Conservation (phyloP, 2,329 filamentous ascomycete genomes). For the Monosporascus sp. region DNA sequence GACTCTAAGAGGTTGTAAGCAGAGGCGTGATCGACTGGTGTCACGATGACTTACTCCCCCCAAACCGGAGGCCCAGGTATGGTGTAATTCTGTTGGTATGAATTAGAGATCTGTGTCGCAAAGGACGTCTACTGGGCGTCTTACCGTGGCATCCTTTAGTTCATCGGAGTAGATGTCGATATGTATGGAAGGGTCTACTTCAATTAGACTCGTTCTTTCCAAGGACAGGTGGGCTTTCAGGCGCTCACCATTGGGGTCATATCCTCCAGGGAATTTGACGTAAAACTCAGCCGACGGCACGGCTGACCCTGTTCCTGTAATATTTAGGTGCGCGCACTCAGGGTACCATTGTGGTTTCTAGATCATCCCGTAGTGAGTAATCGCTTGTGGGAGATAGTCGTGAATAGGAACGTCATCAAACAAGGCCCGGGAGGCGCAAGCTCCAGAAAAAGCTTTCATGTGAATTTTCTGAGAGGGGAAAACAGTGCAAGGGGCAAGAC, state of each 20-base stretch:
- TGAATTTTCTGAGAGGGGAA: no score
- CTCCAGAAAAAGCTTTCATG: no score
- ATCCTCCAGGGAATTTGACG: constrained; percentile 32
- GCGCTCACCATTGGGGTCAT: constrained; percentile 28
- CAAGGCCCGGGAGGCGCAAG: no score
- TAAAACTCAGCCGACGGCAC: constrained; percentile 24
- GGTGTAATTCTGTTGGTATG: constrained; percentile 27
- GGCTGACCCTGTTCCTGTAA: constrained; percentile 24
- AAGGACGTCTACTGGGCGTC: neutral
- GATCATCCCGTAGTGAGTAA: neutral
- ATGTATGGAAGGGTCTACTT: constrained; percentile 30
- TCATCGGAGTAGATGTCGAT: constrained; percentile 33
- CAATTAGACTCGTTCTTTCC: constrained; percentile 5
- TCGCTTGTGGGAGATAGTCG: no score
- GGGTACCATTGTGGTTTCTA: constrained; percentile 37
- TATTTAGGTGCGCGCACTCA: constrained; percentile 34
- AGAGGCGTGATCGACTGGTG: neutral
- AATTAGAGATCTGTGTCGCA: constrained; percentile 4
- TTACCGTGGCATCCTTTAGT: constrained; percentile 26
- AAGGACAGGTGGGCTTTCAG: neutral
- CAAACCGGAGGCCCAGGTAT: constrained; percentile 35
- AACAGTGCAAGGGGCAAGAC: no score
- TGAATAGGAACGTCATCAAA: no score
- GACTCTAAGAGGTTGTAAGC: constrained; percentile 5
- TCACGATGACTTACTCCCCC: constrained; percentile 24